Evolutionary conservation across 2,329 filamentous ascomycete genomes (phyloP), one percentile per base, ranked within the genome.

Genomic region (Ophiostoma novo-ulmi): DNA sequence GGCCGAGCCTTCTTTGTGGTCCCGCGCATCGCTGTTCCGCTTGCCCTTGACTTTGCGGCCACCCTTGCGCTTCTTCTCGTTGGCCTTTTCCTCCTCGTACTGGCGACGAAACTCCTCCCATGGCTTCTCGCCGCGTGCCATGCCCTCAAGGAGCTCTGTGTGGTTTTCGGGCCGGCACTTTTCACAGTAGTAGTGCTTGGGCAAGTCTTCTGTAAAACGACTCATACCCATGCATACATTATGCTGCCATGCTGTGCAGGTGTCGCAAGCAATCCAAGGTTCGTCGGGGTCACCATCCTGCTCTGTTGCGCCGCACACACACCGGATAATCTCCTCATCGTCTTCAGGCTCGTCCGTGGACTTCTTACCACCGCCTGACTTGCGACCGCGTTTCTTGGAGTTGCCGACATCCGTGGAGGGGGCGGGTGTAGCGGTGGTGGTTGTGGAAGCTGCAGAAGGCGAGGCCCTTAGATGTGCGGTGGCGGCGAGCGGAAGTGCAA

Each of bases 181-280:
- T 80, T 99, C 95, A 81, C 95, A 99, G 80, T 91, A 96, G 82
- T 99, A 99, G 79, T 91, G 85, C 72, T 91, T 91, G 39, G 91
- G 90, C 70, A 92, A 85, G 76, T 94, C 88, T 72, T 94, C 91
- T 41, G 89, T 87, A 75, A 91, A 93, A 66, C 90, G 88, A 76
- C 86, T 88, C 78, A 97, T 87, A 69, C 92, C 93, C 84, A 99
- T 92, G 78, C 95, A 99, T 74, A 96, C 90, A 77, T 97, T 97
- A 80, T 99, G 95, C 80, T 99, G 95, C 95, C 95, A 99, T 61
- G 91, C 94, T 67, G 88, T 88, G 80, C 95, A 99, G 66, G 87
- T 88, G 80, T 99, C 95, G 82, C 95, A 99, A 73, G 91, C 93
- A 76, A 99, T 97, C 93, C 97, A 98, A 69, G 93, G 89, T 76